A percentile compares a stretch with the other conserved stretches of the same genome.
These are phyloP conservation scores for Spencermartinsiella ligniputridi DNA, from an alignment of 1,139 yeast genomes.

Conservation along the genomic window DNA sequence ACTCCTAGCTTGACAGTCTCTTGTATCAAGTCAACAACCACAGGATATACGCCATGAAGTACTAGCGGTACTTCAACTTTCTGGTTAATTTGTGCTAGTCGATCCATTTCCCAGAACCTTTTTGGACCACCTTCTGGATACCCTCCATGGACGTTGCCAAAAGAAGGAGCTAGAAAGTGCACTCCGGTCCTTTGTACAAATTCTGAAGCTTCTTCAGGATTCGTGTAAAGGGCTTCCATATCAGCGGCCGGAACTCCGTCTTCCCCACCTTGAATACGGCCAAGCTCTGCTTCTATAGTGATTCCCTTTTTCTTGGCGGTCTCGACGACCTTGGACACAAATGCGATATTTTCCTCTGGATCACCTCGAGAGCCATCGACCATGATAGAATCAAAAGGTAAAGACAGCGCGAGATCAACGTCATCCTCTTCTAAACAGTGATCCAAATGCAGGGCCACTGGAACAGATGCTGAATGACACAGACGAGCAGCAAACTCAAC, in stretches of 20 bases:
- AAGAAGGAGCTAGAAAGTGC: conserved; percentile 28
- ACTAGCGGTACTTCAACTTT: conserved; percentile 18
- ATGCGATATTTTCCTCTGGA: conserved; percentile 23
- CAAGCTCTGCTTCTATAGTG: conserved; percentile 30
- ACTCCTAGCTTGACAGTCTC: conserved; percentile 21
- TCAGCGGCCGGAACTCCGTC: conserved; percentile 29
- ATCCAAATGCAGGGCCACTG: conserved; percentile 28
- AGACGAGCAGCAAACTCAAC: conserved; percentile 24
- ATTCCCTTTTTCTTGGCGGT: conserved; percentile 24
- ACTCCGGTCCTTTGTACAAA: conserved; percentile 26
- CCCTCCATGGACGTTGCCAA: conserved; percentile 29
- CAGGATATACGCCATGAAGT: conserved; percentile 24
- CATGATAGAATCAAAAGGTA: conserved; percentile 30
- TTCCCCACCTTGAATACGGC: conserved; percentile 29
- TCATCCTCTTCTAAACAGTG: conserved; percentile 26
- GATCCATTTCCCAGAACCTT: conserved; percentile 25
- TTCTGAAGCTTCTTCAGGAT: conserved; percentile 26
- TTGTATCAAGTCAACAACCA: conserved; percentile 16
- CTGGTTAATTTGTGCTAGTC: conserved; percentile 19
- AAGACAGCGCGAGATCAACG: conserved; percentile 23
- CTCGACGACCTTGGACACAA: conserved; percentile 22
- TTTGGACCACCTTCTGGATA: conserved; percentile 29
- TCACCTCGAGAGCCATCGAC: conserved; percentile 29
- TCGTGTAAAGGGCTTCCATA: conserved; percentile 27
- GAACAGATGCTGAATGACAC: conserved; percentile 24